Evolutionary conservation across 208 protist species (phyloP), one percentile per base, ranked within the genome.

Genomic region (Trypanosoma mega): DNA sequence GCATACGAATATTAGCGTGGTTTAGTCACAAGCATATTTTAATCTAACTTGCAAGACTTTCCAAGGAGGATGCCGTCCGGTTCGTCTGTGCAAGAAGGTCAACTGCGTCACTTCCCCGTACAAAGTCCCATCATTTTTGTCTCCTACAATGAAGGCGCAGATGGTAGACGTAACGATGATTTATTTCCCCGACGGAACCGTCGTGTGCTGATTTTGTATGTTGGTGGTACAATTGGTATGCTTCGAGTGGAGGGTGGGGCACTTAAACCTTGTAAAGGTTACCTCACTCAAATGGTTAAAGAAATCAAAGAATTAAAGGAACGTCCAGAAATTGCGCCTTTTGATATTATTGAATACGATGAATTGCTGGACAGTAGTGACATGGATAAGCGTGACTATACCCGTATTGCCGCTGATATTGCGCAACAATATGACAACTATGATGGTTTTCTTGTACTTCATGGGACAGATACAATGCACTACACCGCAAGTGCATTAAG

Each of bases 381-480:
- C 57, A 95, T 97, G 82, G 58, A 67, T 51, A 43, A 70, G 0
- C 23, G 26, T n/a, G 74, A 93, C 44, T 97, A 96, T 79, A 26
- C 92, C 11, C 68, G 68, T 18, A 93, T 98, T 56, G 90, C 83
- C 12, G 34, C 46, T 0, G 85, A 91, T 48, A 53, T 98, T 8
- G 52, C 66, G 18, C 27, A 29, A 12, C 47, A 97, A 65, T 97
- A 97, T 63, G 60, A 95, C 34, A 31, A 68, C 21, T 99, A 98
- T 76, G 95, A 99, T 72, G 97, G 96, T 9, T 99, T 99, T 65
- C 91, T 99, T 30, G 71, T 98, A 27, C 68, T 98, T 5, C 92
- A 98, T 58, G 97, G 97, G 37, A 99, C 97, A 4, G 98, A 99
- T 77, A 99, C 98, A 3, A 97, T 99, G 94, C 81, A 97, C 39